Evolutionary conservation across 2,329 filamentous ascomycete genomes (phyloP), one percentile per base, ranked within the genome.

Genomic region (Diaporthe aspalathi): DNA sequence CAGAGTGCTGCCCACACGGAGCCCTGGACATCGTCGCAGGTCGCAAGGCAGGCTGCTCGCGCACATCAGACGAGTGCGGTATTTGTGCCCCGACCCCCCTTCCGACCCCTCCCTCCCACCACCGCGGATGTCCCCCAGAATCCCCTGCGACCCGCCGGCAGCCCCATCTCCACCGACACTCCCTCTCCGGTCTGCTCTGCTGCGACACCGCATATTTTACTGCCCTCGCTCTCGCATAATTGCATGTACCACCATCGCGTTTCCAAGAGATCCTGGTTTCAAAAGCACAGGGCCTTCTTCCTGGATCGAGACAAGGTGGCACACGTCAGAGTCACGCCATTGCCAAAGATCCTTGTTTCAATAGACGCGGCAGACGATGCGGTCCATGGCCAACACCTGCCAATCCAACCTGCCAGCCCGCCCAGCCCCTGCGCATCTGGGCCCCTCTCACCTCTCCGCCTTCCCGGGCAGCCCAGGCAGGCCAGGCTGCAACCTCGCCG

Each of bases 281-380:
- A 53, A 72, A 50, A 69, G 60, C 45, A 66, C 32, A 47, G 67
- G 53, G 67, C 52, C 29, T 50, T 50, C 60, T 45, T 53, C 40
- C 47, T 67, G 43, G 57, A 70, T 53, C 35, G 60, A 60, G 38
- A 72, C 45, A 24, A 49, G 40, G 52, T 70, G 70, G 50, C 68
- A 62, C n/a, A 65, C 70, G 45, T 67, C 70, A 67, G 60, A 68
- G 45, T 56, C 67, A 67, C 38, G 53, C 67, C 52, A 35, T 49
- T 72, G 40, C 27, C 43, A 43, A 67, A 68, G 32, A 49, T n/a
- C 43, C 63, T 65, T 62, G 67, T 72, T 70, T 67, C 67, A 70
- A 67, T 67, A 67, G 67, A 60, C 70, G 67, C 67, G 68, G 38
- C 53, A 52, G 60, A 60, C 43, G 38, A 56, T 71, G 49, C 56